phyloP scores from a whole-genome alignment of 2,329 filamentous ascomycete genomes.

The Claviceps fusiformis region DNA sequence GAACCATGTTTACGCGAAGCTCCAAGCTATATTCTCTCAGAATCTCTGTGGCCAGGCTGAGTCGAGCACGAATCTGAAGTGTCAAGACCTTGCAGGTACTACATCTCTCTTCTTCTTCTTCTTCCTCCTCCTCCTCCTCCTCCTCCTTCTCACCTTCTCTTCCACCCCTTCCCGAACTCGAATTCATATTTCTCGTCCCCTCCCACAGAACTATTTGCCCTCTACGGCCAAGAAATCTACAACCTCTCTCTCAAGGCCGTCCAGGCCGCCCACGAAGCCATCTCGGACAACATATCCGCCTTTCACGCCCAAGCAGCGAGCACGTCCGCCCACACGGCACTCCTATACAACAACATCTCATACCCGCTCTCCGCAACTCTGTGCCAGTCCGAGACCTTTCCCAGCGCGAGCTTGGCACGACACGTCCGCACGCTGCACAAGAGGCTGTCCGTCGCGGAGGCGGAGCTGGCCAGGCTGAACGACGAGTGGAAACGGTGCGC shows the following conservation, averaged over 20 bases:
- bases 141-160: neutral
- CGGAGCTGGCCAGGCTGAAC: slow-evolving; percentile 11
- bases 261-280: slow-evolving; percentile 10
- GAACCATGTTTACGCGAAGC: slow-evolving; percentile 13
- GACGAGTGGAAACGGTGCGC: slow-evolving; percentile 15
- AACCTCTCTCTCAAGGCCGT: slow-evolving; percentile 8
- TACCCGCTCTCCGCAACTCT: slow-evolving; percentile 20
- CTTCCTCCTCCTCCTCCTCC: neutral
- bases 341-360: slow-evolving; percentile 18
- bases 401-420: slow-evolving; percentile 12
- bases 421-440: slow-evolving; percentile 14
- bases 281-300: slow-evolving; percentile 10
- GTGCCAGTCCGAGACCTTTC: slow-evolving; percentile 13
- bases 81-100: neutral
- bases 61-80: neutral
- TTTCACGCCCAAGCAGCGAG: slow-evolving; percentile 10
- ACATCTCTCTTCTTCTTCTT: neutral
- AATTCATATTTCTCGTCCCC: neutral
- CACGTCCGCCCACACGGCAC: slow-evolving; percentile 8
- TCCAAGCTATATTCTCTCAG: slow-evolving; percentile 12
- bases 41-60: neutral
- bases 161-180: neutral
- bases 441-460: slow-evolving; percentile 11
- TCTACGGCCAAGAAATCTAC: slow-evolving; percentile 4
- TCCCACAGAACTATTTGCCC: slow-evolving; percentile 3